Conservation (phyloP, 345 rosid species). For the Euphorbia tirucalli region DNA sequence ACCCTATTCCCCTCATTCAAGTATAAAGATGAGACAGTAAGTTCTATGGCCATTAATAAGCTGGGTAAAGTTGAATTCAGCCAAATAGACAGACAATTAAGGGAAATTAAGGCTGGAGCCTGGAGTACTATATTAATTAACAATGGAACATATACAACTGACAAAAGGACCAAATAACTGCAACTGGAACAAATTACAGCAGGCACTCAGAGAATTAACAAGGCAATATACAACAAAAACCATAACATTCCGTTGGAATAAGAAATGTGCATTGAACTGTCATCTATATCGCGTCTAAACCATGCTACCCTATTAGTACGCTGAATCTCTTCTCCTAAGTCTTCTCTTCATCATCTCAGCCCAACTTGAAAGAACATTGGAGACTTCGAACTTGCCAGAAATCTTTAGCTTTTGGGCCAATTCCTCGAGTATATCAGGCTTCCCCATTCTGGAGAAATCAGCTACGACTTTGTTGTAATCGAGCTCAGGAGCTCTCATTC, state of each 20-base stretch:
- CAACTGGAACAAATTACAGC: background rate
- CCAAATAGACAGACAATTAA: too few species aligned
- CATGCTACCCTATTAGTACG: slow-evolving; percentile 8
- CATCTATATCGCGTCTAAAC: background rate
- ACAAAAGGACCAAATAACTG: background rate
- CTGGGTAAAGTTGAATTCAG: too few species aligned
- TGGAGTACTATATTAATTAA: background rate
- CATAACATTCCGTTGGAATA: background rate
- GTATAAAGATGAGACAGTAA: too few species aligned
- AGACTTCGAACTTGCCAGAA: slow-evolving; percentile 64
- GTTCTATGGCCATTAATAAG: too few species aligned
- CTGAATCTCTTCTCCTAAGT: slow-evolving; percentile 35
- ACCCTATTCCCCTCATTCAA: too few species aligned
- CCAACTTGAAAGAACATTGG: slow-evolving; percentile 63
- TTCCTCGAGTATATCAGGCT: slow-evolving; percentile 63
- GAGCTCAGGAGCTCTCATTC: slow-evolving; percentile 82
- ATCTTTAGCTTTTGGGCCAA: slow-evolving; percentile 71
- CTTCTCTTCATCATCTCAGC: slow-evolving; percentile 59
- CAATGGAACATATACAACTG: background rate
- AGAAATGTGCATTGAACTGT: background rate
- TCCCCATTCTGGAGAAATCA: slow-evolving; percentile 72
- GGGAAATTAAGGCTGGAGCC: background rate
- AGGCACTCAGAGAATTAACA: background rate
- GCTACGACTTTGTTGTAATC: slow-evolving; percentile 80
- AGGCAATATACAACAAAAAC: background rate